phyloP scores from a whole-genome alignment of 2,329 filamentous ascomycete species.

The Fusarium robinianum region DNA sequence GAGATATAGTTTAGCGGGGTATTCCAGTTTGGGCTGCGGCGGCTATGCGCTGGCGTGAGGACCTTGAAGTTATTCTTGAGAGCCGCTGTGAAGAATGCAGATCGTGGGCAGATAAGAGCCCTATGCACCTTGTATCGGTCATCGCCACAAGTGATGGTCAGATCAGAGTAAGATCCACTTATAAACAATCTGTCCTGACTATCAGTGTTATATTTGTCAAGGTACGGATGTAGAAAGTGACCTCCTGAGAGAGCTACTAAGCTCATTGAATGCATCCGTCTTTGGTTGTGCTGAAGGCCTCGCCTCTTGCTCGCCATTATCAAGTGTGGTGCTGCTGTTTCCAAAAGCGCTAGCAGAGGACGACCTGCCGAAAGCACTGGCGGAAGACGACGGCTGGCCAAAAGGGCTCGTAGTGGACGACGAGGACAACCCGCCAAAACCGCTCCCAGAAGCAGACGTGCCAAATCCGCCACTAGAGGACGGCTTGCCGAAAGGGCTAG shows the following conservation, averaged over 20 bases:
- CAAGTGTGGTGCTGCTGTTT: too few relatives aligned
- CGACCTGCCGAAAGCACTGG: too few relatives aligned
- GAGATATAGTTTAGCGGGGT: not conserved
- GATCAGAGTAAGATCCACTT: conserved; percentile 15
- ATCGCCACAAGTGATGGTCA: conserved; percentile 4
- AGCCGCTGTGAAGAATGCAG: conserved; percentile 5
- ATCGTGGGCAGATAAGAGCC: conserved; percentile 15
- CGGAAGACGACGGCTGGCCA: too few relatives aligned
- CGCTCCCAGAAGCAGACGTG: too few relatives aligned
- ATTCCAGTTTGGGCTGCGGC: not conserved
- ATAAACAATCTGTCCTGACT: not conserved
- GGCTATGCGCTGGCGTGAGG: too few relatives aligned
- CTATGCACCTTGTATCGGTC: conserved; percentile 9
- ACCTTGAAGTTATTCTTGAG: not conserved
- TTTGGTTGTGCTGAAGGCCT: not conserved
- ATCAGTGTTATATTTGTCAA: not conserved
- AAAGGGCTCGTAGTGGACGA: too few relatives aligned
- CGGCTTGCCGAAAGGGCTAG: too few relatives aligned
- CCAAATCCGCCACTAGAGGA: too few relatives aligned
- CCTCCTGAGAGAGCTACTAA: conserved; percentile 2
- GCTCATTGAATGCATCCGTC: conserved; percentile 1
- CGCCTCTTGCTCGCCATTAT: too few relatives aligned
- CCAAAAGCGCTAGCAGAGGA: too few relatives aligned
- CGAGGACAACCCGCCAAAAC: too few relatives aligned
- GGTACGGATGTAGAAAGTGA: not conserved